phyloP scores from a whole-genome alignment of 2,329 filamentous ascomycete species.

The Colletotrichum sansevieriae region DNA sequence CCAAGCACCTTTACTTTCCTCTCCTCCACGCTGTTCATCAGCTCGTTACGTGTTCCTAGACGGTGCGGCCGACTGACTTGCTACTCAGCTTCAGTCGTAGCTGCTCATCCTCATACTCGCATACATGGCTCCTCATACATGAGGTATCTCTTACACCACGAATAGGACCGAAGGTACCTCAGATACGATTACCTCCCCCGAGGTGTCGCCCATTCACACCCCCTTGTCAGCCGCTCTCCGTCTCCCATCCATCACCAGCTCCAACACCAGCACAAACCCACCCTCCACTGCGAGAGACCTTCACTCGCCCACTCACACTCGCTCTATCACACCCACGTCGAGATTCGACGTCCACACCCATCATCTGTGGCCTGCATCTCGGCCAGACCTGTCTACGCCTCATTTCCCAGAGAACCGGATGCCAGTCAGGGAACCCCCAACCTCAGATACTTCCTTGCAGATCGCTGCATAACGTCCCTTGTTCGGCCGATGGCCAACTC shows the following conservation, averaged over 20 bases:
- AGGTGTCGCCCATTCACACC: not conserved
- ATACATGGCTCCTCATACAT: not conserved
- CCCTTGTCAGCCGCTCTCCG: slow-evolving; percentile 22
- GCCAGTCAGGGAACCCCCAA: slow-evolving; percentile 34
- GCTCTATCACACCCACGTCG: slow-evolving; percentile 31
- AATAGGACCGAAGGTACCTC: slow-evolving; percentile 12
- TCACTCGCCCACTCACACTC: slow-evolving; percentile 32
- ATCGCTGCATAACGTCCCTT: slow-evolving; percentile 41
- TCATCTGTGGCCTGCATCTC: slow-evolving; percentile 39
- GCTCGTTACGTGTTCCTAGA: slow-evolving; percentile 10
- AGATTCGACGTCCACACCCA: slow-evolving; percentile 24
- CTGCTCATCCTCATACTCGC: not conserved
- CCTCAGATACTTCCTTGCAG: slow-evolving; percentile 33
- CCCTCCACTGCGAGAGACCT: slow-evolving; percentile 38
- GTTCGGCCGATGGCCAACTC: slow-evolving; percentile 27
- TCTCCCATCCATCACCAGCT: slow-evolving; percentile 31
- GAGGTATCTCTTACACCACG: not conserved
- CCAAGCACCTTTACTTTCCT: not conserved
- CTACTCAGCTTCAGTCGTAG: slow-evolving; percentile 12
- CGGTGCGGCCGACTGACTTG: slow-evolving; percentile 20
- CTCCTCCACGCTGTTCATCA: slow-evolving; percentile 5
- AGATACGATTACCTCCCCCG: slow-evolving; percentile 37
- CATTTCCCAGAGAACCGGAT: slow-evolving; percentile 37
- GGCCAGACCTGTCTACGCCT: slow-evolving; percentile 33
- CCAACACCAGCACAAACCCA: slow-evolving; percentile 34